Percentiles rank a stretch among this genome's conserved stretches.
Conservation (phyloP, 1,284 basidiomycete species). For the Ustilago sp. region DNA sequence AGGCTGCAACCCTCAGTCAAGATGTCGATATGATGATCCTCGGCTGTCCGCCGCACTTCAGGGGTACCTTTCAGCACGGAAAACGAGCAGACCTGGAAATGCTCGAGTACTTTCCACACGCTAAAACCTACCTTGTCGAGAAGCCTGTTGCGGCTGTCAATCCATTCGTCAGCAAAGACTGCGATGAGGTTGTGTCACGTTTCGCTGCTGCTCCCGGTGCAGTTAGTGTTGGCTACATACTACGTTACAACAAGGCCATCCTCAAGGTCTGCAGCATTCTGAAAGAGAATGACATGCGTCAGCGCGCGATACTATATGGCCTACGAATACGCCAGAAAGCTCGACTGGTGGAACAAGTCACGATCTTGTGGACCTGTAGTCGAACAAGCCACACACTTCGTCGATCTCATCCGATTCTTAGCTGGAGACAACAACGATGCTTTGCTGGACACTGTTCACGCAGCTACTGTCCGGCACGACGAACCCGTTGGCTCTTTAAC, state of each 20-base stretch:
- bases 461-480: slow-evolving; percentile 25
- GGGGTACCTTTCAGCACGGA: slow-evolving; percentile 24
- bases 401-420: slow-evolving; percentile 52
- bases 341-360: slow-evolving; percentile 53
- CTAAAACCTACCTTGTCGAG: slow-evolving; percentile 54
- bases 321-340: slow-evolving; percentile 52
- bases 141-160: slow-evolving; percentile 61
- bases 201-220: slow-evolving; percentile 10
- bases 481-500: slow-evolving; percentile 36
- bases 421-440: slow-evolving; percentile 33
- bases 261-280: slow-evolving; percentile 32
- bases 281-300: slow-evolving; percentile 28
- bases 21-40: slow-evolving; percentile 47
- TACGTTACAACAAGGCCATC: slow-evolving; percentile 46
- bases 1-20: slow-evolving; percentile 5
- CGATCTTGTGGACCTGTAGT: slow-evolving; percentile 63
- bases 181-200: slow-evolving; percentile 29
- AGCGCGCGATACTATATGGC: slow-evolving; percentile 63
- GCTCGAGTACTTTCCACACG: slow-evolving; percentile 28
- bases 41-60: slow-evolving; percentile 48
- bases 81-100: slow-evolving; percentile 35
- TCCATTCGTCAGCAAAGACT: slow-evolving; percentile 29
- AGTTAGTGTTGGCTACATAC: slow-evolving; percentile 57
- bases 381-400: slow-evolving; percentile 68
- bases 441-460: slow-evolving; percentile 27